A percentile compares a stretch with the other conserved stretches of the same genome.
These are phyloP conservation scores for Hyphopichia khmerensis DNA, from an alignment of 1,139 yeast species.

Conservation along the genomic window DNA sequence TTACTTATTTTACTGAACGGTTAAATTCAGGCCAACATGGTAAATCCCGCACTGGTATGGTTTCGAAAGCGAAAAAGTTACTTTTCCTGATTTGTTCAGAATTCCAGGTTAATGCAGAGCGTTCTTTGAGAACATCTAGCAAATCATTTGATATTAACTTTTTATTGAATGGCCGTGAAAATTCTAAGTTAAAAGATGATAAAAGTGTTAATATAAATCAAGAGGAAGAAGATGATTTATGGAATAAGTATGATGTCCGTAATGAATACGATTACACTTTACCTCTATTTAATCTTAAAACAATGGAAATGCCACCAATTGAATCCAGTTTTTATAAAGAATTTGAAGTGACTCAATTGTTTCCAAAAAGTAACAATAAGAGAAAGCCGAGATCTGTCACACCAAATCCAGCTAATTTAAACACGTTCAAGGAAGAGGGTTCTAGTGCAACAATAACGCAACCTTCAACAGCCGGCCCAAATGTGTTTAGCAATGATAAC, in stretches of 20 bases:
- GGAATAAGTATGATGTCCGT: not conserved
- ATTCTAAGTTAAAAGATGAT: slow-evolving; percentile 5
- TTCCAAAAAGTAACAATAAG: slow-evolving; percentile 7
- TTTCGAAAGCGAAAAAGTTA: slow-evolving; percentile 8
- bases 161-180: slow-evolving; percentile 8
- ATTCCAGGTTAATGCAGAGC: slow-evolving; percentile 7
- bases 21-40: slow-evolving; percentile 1
- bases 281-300: slow-evolving; percentile 12
- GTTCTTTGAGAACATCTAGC: slow-evolving; percentile 5
- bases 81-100: slow-evolving; percentile 9
- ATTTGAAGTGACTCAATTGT: slow-evolving; percentile 11
- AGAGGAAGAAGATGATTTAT: not conserved
- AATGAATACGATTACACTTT: slow-evolving; percentile 9
- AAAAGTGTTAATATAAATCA: slow-evolving; percentile 7
- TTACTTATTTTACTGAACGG: slow-evolving; percentile 10
- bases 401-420: not conserved
- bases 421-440: not conserved
- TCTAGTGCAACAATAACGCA: not conserved
- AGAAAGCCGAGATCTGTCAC: not conserved
- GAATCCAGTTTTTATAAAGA: slow-evolving; percentile 7
- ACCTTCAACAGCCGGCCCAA: not conserved
- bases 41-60: slow-evolving; percentile 1
- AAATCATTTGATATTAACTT: slow-evolving; percentile 14
- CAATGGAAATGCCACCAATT: slow-evolving; percentile 11
- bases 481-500: not conserved